Percentiles rank a stretch among this genome's conserved stretches.
phyloP scores from a whole-genome alignment of 2,329 filamentous ascomycete genomes.

The Cadophora luteo-olivacea region DNA sequence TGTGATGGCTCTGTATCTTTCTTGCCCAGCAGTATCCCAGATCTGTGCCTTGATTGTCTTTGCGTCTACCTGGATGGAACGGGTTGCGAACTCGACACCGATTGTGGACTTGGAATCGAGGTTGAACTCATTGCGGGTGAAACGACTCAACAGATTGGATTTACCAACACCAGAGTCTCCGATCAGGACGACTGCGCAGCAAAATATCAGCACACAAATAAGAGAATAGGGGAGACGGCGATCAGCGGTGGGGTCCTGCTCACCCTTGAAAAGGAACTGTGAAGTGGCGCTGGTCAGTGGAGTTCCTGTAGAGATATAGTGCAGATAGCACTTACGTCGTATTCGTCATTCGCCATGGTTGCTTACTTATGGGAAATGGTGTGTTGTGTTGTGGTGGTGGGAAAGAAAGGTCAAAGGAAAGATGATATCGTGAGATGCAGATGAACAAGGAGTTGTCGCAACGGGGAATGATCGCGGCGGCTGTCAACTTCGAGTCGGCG shows the following conservation, averaged over 20 bases:
- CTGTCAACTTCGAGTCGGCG: background rate
- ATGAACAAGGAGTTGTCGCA: slow-evolving; percentile 28
- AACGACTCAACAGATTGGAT: slow-evolving; percentile 98
- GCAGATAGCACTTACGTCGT: slow-evolving; percentile 77
- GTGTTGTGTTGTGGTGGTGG: slow-evolving; percentile 21
- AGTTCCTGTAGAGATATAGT: slow-evolving; percentile 41
- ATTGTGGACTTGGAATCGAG: slow-evolving; percentile 99
- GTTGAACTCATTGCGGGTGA: slow-evolving; percentile 99
- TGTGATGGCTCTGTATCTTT: slow-evolving; percentile 98
- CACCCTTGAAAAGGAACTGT: slow-evolving; percentile 99
- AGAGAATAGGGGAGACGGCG: slow-evolving; percentile 37
- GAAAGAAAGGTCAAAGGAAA: slow-evolving; percentile 18
- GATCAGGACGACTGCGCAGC: slow-evolving; percentile 84
- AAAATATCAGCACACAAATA: slow-evolving; percentile 43
- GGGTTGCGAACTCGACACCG: slow-evolving; percentile 98
- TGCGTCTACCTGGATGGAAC: slow-evolving; percentile 97
- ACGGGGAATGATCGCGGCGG: slow-evolving; percentile 16
- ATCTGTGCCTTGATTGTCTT: slow-evolving; percentile 99
- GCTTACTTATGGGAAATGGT: slow-evolving; percentile 44
- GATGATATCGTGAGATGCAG: slow-evolving; percentile 21
- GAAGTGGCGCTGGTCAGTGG: slow-evolving; percentile 46
- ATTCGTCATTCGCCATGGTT: slow-evolving; percentile 99
- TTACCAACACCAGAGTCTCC: slow-evolving; percentile 99
- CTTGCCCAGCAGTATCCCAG: slow-evolving; percentile 99
- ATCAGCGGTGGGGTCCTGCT: slow-evolving; percentile 37